phyloP scores from a whole-genome alignment of 2,329 filamentous ascomycete species.

The Pseudocercospora musae region DNA sequence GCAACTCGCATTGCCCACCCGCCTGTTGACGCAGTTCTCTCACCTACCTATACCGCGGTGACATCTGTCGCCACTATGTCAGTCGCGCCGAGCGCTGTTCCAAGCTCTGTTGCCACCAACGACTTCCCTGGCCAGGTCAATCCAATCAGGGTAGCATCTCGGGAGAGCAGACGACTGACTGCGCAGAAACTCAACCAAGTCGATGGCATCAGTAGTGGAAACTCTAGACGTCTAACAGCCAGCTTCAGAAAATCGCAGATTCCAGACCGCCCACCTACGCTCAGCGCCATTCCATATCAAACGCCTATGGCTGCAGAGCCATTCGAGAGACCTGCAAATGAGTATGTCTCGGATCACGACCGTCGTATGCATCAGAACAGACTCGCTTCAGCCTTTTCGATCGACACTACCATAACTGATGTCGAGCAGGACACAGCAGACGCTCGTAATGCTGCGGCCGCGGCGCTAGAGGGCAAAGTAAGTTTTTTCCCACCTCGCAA shows the following conservation, averaged over 20 bases:
- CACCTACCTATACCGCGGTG: background rate
- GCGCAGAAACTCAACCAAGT: background rate
- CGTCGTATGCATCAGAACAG: background rate
- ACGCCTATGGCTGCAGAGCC: background rate
- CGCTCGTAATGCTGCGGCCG: background rate
- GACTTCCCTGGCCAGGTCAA: slow-evolving; percentile 14
- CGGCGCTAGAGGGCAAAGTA: background rate
- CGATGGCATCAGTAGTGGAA: background rate
- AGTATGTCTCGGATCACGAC: slow-evolving; percentile 2
- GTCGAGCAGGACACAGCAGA: background rate
- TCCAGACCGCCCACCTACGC: background rate
- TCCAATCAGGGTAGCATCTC: background rate
- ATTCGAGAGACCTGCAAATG: slow-evolving; percentile 1
- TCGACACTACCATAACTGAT: background rate
- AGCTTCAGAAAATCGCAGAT: background rate
- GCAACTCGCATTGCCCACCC: background rate
- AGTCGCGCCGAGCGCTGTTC: background rate
- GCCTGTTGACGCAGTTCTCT: background rate
- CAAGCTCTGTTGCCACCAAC: background rate
- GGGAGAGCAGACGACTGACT: background rate
- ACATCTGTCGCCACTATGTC: background rate
- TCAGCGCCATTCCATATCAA: background rate
- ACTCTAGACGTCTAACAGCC: background rate
- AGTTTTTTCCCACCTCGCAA: background rate
- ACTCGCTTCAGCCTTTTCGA: background rate